Evolutionary conservation across 257 asterid genomes (phyloP), one percentile per base, ranked within the genome.

Genomic region (Mitragyna speciosa): DNA sequence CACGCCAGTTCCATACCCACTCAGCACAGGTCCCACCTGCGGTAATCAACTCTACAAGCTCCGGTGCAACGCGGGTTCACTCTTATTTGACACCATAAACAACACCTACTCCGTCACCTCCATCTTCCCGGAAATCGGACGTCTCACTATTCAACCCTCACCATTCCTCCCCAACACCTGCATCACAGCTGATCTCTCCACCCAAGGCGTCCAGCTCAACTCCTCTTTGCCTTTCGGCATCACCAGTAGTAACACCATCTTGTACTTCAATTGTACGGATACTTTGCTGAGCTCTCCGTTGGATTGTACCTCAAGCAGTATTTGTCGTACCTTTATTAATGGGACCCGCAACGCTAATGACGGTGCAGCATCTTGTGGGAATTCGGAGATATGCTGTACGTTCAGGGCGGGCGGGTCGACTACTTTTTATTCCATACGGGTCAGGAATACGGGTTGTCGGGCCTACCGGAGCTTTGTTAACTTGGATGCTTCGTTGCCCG

Each of bases 381-480:
- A 31, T 73, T 47, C 74, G 66, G 87, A 82, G 45, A 47, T 76
- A 19, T 94, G 98, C 77, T 94, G 98, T 83, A 91, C 92, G 49
- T 88, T 94, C 22, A 22, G 82, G 76, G 92, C 97, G 10, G 98
- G 97, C 10, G 97, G 98, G 7, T 94, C 97, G 31, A 81, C 93
- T 56, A 94, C 97, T 56, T 69, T 92, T 68, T 61, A 89, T 76
- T 31, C 81, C 78, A 87, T 92, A 17, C 85, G 92, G 77, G 87
- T 90, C 0, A 77, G 89, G 89, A 75, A 79, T 16, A 75, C 64
- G n/a, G 95, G 96, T 45, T 94, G 98, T 84, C 82, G 86, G 86
- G 98, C 98, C 14, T 94, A 94, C 86, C 76, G 90, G 86, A 90
- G 95, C 54, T 94, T 92, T 75, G 97, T 94, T 31, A 90, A 92